Evolutionary conservation across 768 basidiomycete genomes (phyloP), one percentile per base, ranked within the genome.

Genomic region (Russula sp.): DNA sequence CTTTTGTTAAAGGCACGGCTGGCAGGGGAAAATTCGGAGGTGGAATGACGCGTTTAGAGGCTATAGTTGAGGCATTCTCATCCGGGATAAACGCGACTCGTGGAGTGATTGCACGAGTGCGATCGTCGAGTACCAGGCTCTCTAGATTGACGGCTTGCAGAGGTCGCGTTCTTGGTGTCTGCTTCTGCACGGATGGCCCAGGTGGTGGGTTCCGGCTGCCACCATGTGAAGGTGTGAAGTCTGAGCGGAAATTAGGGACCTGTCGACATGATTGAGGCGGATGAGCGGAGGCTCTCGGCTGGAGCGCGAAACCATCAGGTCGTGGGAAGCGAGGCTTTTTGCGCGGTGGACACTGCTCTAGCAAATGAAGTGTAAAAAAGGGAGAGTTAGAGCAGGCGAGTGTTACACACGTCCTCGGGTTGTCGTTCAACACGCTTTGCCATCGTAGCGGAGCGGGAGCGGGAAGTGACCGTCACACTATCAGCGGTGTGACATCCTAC

Each of bases 191-290:
- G 18, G 57, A 40, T 18, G 13, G 42, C 20, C 20, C 40, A 42
- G 61, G 42, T 37, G 40, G 40, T 0, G 16, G 27, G 37, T 48
- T n/a, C 34, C 37, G 37, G 6, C 34, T 39, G 16, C 27, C 32
- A 8, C 20, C 13, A 8, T 14, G 6, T 13, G 42, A 45, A 9
- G 37, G 32, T 18, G 37, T 18, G 20, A 63, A 63, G 16, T 63
- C 57, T 14, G 62, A 63, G 16, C 52, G 45, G 37, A 63, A 63
- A 11, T 53, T 48, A 11, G 57, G 52, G n/a, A 34, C 31, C 4
- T 20, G 50, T 16, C 42, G 50, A 32, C 34, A 18, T 27, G 27
- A 27, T 27, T 27, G 61, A 50, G 48, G 14, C 0, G 47, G 10
- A 18, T 20, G 54, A 6, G 39, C 18, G 49, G 45, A 27, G 14